phyloP scores from a whole-genome alignment of 1,139 yeast genomes.

The Kurtzmaniella natalensis region DNA sequence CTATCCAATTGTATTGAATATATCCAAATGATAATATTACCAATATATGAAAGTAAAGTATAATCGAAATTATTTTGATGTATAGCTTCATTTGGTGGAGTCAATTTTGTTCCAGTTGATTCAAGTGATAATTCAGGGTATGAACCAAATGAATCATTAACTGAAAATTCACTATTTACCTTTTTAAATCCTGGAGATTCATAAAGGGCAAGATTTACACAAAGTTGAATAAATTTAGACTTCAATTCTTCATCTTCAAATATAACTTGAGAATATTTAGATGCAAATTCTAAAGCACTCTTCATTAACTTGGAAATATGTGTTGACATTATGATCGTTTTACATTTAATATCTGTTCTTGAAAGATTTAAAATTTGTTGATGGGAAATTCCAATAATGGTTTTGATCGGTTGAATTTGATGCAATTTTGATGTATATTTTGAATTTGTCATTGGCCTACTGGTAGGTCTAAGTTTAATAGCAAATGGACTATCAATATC shows the following conservation, averaged over 20 bases:
- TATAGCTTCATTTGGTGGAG: conserved; percentile 30
- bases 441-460: conserved; percentile 23
- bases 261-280: conserved; percentile 22
- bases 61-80: conserved; percentile 40
- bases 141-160: conserved; percentile 27
- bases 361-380: conserved; percentile 32
- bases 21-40: conserved; percentile 42
- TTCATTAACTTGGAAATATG: conserved; percentile 29
- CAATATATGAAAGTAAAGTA: conserved; percentile 35
- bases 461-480: conserved; percentile 29
- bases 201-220: conserved; percentile 35
- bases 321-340: conserved; percentile 31
- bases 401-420: conserved; percentile 31
- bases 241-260: conserved; percentile 24
- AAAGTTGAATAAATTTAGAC: conserved; percentile 26
- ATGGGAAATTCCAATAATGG: conserved; percentile 39
- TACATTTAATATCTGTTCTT: conserved; percentile 36
- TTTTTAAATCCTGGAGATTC: conserved; percentile 37
- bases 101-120: conserved; percentile 31
- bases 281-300: conserved; percentile 25
- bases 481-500: conserved; percentile 21
- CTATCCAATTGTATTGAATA: conserved; percentile 20
- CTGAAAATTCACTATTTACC: conserved; percentile 22
- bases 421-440: conserved; percentile 31
- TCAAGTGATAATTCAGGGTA: conserved; percentile 33